Conservation (phyloP, 257 asterid species). For the Solanum peruvianum region DNA sequence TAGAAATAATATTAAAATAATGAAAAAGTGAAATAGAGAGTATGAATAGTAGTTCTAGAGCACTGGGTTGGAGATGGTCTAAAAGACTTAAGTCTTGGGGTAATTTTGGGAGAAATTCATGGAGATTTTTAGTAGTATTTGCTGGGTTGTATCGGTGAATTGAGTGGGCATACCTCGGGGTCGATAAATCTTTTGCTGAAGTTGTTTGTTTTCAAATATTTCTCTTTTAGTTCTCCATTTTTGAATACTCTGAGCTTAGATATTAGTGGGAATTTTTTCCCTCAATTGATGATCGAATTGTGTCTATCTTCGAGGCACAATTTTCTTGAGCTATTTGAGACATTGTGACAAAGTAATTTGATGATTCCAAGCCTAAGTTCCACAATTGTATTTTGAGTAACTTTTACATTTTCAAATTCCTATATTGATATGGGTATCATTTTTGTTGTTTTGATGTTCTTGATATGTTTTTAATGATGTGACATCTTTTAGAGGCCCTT, state of each 20-base stretch:
- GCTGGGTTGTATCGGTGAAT: not conserved
- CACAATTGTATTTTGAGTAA: not conserved
- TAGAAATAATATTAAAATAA: too few relatives aligned
- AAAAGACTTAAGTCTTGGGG: not conserved
- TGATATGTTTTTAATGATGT: not conserved
- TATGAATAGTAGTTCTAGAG: too few relatives aligned
- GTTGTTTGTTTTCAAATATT: not conserved
- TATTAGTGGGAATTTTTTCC: not conserved
- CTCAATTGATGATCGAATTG: not conserved
- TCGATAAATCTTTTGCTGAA: not conserved
- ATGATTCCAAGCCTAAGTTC: not conserved
- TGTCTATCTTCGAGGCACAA: not conserved
- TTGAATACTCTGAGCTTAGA: not conserved
- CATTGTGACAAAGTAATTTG: not conserved
- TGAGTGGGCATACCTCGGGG: not conserved
- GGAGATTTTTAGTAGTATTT: too few relatives aligned
- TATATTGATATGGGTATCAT: not conserved
- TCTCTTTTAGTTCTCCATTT: not conserved
- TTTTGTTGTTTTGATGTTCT: not conserved
- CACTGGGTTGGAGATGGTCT: too few relatives aligned
- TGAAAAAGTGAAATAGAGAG: too few relatives aligned
- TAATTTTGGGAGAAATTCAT: not conserved
- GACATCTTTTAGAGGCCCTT: not conserved
- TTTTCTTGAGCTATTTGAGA: not conserved
- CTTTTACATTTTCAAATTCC: too few relatives aligned